Evolutionary conservation across 345 rosid species (phyloP).

Genomic region (Camelina laxa): DNA sequence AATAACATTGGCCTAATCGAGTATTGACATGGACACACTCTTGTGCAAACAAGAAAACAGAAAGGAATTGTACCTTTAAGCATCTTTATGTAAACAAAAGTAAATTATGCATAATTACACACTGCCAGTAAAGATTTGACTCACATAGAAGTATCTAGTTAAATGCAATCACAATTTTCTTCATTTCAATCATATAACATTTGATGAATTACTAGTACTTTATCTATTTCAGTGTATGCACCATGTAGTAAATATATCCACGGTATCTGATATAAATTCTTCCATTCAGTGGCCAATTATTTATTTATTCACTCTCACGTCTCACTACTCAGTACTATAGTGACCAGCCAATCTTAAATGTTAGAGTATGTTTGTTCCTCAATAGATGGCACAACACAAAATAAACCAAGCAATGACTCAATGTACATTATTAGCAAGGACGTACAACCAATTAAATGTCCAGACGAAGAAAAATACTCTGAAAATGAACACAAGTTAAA

Average conservation of each 20-base stretch:
- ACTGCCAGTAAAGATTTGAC: neutral
- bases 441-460: neutral
- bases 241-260: neutral
- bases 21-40: neutral
- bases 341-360: constrained; percentile 17
- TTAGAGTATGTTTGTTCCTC: neutral
- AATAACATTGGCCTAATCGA: neutral
- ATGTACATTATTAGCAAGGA: neutral
- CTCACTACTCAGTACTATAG: neutral
- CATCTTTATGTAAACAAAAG: neutral
- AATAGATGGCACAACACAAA: constrained; percentile 4
- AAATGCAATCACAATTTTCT: neutral
- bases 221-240: neutral
- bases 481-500: neutral
- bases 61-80: neutral
- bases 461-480: neutral
- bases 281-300: neutral
- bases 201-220: constrained; percentile 6
- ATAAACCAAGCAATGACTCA: neutral
- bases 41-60: constrained; percentile 23
- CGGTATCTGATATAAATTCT: neutral
- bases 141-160: neutral
- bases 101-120: constrained; percentile 6
- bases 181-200: neutral
- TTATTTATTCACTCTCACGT: constrained; percentile 13